phyloP scores from a whole-genome alignment of 768 basidiomycete species.

The Kwoniella pini region DNA sequence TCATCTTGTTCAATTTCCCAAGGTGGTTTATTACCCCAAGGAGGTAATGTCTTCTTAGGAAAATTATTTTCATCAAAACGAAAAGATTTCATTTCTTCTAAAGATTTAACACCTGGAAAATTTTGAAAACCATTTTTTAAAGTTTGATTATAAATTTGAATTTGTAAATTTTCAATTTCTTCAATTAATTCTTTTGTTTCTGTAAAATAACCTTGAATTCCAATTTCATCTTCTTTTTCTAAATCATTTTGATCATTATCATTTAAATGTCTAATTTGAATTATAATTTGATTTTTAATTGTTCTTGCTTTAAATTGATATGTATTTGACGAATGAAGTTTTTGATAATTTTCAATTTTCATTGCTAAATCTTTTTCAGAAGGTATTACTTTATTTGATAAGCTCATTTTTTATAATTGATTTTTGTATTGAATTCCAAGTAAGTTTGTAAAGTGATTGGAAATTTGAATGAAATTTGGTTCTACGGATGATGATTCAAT shows the following conservation, averaged over 20 bases:
- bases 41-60: background rate
- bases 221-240: too few species aligned
- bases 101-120: background rate
- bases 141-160: background rate
- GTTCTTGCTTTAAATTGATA: slow-evolving; percentile 3
- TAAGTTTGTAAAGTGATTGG: too few species aligned
- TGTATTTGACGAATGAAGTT: background rate
- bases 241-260: too few species aligned
- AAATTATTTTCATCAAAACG: background rate
- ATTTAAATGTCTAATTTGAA: background rate
- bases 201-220: slow-evolving; percentile 5
- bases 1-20: slow-evolving; percentile 6
- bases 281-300: background rate
- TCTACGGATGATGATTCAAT: too few species aligned
- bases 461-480: too few species aligned
- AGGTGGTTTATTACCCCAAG: slow-evolving; percentile 1
- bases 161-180: background rate
- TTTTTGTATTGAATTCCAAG: too few species aligned
- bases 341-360: background rate
- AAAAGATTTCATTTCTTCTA: background rate
- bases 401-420: background rate
- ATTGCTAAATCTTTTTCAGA: background rate
- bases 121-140: background rate
- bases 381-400: background rate
- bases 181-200: background rate